These are phyloP conservation scores for Ustilago vetiveriae DNA, from an alignment of 1,284 basidiomycete genomes.

Conservation along the genomic window DNA sequence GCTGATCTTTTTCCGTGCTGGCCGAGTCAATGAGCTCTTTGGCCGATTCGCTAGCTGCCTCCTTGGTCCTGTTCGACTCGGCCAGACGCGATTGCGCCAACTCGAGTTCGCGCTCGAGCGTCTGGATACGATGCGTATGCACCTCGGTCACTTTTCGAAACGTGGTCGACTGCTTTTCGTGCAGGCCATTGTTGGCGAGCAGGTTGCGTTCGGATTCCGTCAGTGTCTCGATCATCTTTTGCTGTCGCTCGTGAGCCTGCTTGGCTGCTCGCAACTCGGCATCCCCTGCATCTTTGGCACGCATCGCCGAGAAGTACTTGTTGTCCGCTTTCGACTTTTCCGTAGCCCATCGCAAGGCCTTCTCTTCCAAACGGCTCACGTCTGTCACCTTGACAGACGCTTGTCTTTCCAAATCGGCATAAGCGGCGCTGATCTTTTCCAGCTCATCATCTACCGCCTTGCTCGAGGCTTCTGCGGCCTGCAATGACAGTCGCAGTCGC, in stretches of 20 bases:
- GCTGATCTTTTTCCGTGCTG: conserved; percentile 34
- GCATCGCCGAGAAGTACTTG: conserved; percentile 90
- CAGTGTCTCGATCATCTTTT: conserved; percentile 77
- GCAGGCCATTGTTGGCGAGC: conserved; percentile 73
- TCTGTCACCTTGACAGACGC: conserved; percentile 86
- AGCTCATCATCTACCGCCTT: conserved; percentile 77
- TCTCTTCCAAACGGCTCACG: conserved; percentile 79
- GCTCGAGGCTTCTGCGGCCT: conserved; percentile 58
- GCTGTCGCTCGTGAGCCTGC: conserved; percentile 79
- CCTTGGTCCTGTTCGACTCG: conserved; percentile 37
- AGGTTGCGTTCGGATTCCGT: conserved; percentile 76
- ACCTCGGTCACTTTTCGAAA: conserved; percentile 50
- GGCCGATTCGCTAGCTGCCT: conserved; percentile 46
- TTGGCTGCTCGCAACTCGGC: conserved; percentile 77
- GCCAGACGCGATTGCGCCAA: conserved; percentile 44
- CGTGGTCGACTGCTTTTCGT: conserved; percentile 70
- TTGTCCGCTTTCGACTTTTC: conserved; percentile 90
- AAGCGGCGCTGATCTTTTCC: conserved; percentile 84
- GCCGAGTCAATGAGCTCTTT: conserved; percentile 47
- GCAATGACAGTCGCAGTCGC: conserved; percentile 69
- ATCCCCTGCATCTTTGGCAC: conserved; percentile 84
- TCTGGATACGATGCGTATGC: conserved; percentile 57
- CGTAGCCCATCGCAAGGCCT: conserved; percentile 70
- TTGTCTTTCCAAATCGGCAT: conserved; percentile 85
- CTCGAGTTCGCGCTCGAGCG: conserved; percentile 64